Evolutionary conservation across 148 eudicot genomes (phyloP), one percentile per base, ranked within the genome.

Genomic region (Amaranthus cruentus): DNA sequence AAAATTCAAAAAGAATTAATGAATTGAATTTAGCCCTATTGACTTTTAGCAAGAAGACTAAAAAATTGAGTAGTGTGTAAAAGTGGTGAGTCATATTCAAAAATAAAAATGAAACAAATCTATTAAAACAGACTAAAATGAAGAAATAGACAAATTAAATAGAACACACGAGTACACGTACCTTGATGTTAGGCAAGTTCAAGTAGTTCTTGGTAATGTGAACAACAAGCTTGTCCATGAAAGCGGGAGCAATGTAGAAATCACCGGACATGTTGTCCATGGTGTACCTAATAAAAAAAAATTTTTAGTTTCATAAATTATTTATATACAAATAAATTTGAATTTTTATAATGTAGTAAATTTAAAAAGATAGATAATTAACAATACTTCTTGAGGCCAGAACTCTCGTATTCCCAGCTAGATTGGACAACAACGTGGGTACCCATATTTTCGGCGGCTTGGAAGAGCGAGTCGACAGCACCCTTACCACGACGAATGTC

Each of bases 161-260:
- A 28, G 38, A 28, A 28, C 38, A 28, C 38, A 28, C 38, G 2
- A 28, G 38, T 28, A 28, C 38, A 28, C 38, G 42, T 55, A 87
- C 96, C 91, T 93, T 93, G 80, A 93, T 91, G 91, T 91, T 93
- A 49, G 97, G 98, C 90, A 93, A 83, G 78, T 69, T 73, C 88
- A 91, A 83, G 90, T 80, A 93, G 89, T 93, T 93, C 91, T 93
- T 93, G 79, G 86, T 72, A 76, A 93, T 75, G 78, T 93, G 98
- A 69, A 93, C 94, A 65, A 89, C 84, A 69, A 93, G 89, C 88
- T 93, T 93, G 91, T 93, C 98, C 98, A 93, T 89, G 88, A 93
- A 93, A 11, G 96, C 96, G 0, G 96, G 98, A 55, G 98, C 98
- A 53, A 93, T 93, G 88, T 93, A 93, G 38, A 83, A 82, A 59